Evolutionary conservation across 768 basidiomycete species (phyloP).

Genomic region (Boletus sp.): DNA sequence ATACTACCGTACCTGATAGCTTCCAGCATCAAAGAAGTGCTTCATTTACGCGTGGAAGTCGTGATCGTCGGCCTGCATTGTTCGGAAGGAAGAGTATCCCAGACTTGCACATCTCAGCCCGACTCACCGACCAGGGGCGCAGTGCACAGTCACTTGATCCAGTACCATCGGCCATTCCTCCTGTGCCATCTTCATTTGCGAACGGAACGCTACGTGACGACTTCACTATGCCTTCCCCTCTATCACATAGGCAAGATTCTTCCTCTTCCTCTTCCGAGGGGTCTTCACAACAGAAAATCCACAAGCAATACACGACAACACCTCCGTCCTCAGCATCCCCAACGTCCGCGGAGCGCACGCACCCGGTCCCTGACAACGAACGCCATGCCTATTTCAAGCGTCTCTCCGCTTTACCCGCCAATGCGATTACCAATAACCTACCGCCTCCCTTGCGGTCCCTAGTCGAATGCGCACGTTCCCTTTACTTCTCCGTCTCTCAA

Average conservation of each 20-base stretch:
- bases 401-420: constrained; percentile 72
- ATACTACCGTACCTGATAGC: constrained; percentile 27
- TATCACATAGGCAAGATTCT: constrained; percentile 47
- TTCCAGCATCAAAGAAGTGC: constrained; percentile 48
- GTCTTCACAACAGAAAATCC: constrained; percentile 20
- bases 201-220: constrained; percentile 25
- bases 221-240: constrained; percentile 38
- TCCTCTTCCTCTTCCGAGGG: constrained; percentile 39
- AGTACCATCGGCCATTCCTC: constrained; percentile 10
- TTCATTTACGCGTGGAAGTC: constrained; percentile 45
- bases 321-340: constrained; percentile 40
- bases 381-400: constrained; percentile 93
- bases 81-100: constrained; percentile 81
- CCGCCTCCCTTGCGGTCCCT: constrained; percentile 67
- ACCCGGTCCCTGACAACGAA: constrained; percentile 62
- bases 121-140: constrained; percentile 33
- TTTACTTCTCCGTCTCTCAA: constrained; percentile 90
- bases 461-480: constrained; percentile 86
- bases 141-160: constrained; percentile 29
- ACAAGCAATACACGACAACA: constrained; percentile 30
- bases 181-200: constrained; percentile 7
- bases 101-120: constrained; percentile 61
- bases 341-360: constrained; percentile 33
- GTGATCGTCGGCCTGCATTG: constrained; percentile 38
- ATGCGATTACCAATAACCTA: constrained; percentile 60